Evolutionary conservation across 106 monocot genomes (phyloP), one percentile per base, ranked within the genome.

Genomic region (Phalaenopsis aphrodite): DNA sequence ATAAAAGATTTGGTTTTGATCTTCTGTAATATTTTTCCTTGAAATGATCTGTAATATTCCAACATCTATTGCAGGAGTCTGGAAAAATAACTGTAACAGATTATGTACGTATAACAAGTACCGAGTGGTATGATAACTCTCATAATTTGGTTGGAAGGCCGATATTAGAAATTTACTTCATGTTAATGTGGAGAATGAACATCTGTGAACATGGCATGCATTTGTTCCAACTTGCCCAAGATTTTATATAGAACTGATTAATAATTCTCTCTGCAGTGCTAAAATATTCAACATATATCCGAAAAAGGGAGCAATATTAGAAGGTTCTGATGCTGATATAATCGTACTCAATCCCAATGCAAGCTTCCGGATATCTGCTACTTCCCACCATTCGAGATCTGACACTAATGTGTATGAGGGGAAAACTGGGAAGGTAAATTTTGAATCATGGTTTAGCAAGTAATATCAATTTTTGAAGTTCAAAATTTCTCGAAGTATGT

Each of bases 251-350:
- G 42, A 74, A 43, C 42, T 74, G 42, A 52, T 10, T 47, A 45
- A 61, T 61, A 61, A 69, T 46, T 9, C 72, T 55, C 4, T 83
- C n/a, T 90, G 64, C 79, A 99, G 98, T 85, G 98, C 98, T 75
- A 87, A 87, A 72, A 88, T 94, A 83, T 99, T 99, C 86, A 99
- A 99, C 77, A 93, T 99, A 49, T 99, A 99, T 77, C 98, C 98
- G 52, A 82, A 84, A 65, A 99, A 99, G 87, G 98, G 98, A 67
- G 94, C 94, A 78, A 91, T 99, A 81, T 78, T 94, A 43, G 88
- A 84, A 78, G 98, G 98, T 81, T 99, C 98, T 66, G 98, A 99
- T 91, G 98, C 98, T 78, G 98, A 94, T 86, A 85, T 99, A 55
- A 99, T 99, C 77, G 82, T 99, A 74, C 87, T 99, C 9, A 94